Evolutionary conservation across 2,329 filamentous ascomycete genomes (phyloP).

Genomic region (Penicillium sp.): DNA sequence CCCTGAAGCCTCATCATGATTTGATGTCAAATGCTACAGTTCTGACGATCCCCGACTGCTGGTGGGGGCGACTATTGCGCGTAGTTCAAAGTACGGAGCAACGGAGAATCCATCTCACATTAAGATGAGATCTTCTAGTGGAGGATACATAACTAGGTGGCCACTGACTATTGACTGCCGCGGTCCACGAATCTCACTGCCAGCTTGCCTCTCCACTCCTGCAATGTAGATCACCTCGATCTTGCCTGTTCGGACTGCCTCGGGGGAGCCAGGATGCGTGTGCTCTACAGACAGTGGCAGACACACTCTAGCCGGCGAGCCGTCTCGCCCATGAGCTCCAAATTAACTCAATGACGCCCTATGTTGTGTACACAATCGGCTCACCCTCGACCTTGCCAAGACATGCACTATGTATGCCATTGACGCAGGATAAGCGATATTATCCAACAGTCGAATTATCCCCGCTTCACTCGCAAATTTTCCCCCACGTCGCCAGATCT

Average conservation of each 20-base stretch:
- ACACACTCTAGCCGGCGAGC: background rate
- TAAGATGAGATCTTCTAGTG: background rate
- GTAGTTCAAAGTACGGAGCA: background rate
- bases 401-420: background rate
- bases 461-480: background rate
- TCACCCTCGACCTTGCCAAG: too few species aligned
- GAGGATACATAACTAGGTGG: background rate
- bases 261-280: background rate
- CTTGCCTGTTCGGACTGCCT: background rate
- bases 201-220: background rate
- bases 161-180: background rate
- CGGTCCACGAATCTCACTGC: background rate
- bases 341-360: background rate
- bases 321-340: background rate
- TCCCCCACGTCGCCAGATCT: background rate
- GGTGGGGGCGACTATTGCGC: background rate
- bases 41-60: background rate
- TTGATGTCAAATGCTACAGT: background rate
- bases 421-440: slow-evolving; percentile 1
- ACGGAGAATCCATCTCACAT: background rate
- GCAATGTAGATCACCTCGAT: background rate
- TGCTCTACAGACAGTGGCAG: too few species aligned
- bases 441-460: background rate
- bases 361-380: too few species aligned
- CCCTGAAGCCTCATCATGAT: too few species aligned